Evolutionary conservation across 2,329 filamentous ascomycete species (phyloP).

Genomic region (Fusarium lateritium): DNA sequence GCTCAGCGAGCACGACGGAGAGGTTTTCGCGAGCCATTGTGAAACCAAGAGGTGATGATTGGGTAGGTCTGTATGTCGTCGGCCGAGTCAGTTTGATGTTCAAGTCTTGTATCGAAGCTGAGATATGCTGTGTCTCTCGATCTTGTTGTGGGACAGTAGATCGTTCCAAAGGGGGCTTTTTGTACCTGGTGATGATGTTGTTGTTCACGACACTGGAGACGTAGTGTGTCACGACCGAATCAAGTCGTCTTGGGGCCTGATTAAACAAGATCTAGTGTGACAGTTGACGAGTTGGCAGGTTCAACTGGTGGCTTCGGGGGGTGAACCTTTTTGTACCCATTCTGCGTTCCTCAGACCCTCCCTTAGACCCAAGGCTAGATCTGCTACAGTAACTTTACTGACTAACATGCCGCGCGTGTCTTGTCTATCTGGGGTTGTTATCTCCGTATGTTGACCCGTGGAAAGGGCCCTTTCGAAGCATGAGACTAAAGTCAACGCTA

Average conservation of each 20-base stretch:
- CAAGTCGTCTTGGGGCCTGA: neutral
- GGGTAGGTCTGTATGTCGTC: slow-evolving; percentile 3
- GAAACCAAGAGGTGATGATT: slow-evolving; percentile 1
- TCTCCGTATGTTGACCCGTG: slow-evolving; percentile 32
- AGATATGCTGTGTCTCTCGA: slow-evolving; percentile 16
- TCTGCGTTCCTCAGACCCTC: neutral
- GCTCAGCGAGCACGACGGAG: slow-evolving; percentile 73
- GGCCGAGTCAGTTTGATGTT: neutral
- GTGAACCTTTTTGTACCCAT: slow-evolving; percentile 13
- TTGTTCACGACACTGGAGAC: slow-evolving; percentile 5
- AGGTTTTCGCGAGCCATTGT: slow-evolving; percentile 62
- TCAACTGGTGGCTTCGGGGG: neutral
- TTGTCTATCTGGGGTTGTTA: slow-evolving; percentile 38
- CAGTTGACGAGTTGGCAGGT: neutral
- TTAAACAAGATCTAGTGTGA: slow-evolving; percentile 16
- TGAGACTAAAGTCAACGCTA: neutral
- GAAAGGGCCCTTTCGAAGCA: neutral
- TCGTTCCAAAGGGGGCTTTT: neutral
- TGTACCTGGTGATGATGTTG: slow-evolving; percentile 11
- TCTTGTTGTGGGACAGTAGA: slow-evolving; percentile 20
- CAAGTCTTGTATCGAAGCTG: neutral
- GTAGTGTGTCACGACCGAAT: slow-evolving; percentile 3
- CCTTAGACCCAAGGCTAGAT: neutral
- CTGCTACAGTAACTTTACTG: neutral
- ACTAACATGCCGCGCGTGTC: slow-evolving; percentile 11